Percentiles rank a stretch among this genome's conserved stretches.
phyloP scores from a whole-genome alignment of 371 early-diverging fungal genomes.

The Dichotomocladium elegans region DNA sequence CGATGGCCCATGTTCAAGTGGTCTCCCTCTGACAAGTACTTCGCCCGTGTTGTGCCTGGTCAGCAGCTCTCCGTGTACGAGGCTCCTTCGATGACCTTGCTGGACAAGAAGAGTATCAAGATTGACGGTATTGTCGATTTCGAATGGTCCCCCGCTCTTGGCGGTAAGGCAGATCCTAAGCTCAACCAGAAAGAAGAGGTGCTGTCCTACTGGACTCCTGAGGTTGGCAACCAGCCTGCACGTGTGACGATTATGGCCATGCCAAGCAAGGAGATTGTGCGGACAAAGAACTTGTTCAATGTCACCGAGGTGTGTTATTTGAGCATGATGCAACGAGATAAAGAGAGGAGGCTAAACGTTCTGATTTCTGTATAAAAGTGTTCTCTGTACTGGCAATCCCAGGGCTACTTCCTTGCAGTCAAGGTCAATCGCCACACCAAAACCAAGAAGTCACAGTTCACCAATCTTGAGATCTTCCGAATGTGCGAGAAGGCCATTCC shows the following conservation, averaged over 20 bases:
- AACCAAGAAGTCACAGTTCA: slow-evolving; percentile 87
- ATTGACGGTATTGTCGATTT: slow-evolving; percentile 87
- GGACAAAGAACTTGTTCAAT: slow-evolving; percentile 96
- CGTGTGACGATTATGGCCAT: slow-evolving; percentile 87
- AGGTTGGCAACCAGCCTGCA: slow-evolving; percentile 93
- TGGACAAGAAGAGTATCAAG: slow-evolving; percentile 93
- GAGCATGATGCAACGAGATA: background rate
- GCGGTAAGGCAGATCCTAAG: slow-evolving; percentile 40
- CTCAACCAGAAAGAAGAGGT: slow-evolving; percentile 62
- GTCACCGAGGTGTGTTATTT: slow-evolving; percentile 62
- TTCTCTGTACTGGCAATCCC: slow-evolving; percentile 90
- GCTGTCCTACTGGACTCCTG: slow-evolving; percentile 95
- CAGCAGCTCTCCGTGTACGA: slow-evolving; percentile 85
- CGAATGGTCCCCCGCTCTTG: slow-evolving; percentile 79
- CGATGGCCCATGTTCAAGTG: slow-evolving; percentile 97
- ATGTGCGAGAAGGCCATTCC: slow-evolving; percentile 90
- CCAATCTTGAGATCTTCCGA: slow-evolving; percentile 94
- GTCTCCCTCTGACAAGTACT: slow-evolving; percentile 90
- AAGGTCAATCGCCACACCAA: slow-evolving; percentile 89
- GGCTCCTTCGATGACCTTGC: slow-evolving; percentile 86
- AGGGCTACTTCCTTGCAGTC: slow-evolving; percentile 88
- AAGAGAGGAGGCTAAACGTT: background rate
- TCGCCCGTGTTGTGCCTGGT: slow-evolving; percentile 86
- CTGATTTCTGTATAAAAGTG: slow-evolving; percentile 30
- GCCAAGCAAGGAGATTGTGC: slow-evolving; percentile 80